These are phyloP conservation scores for Plasmodium coatneyi DNA, from an alignment of 169 alveolate species.

Conservation along the genomic window DNA sequence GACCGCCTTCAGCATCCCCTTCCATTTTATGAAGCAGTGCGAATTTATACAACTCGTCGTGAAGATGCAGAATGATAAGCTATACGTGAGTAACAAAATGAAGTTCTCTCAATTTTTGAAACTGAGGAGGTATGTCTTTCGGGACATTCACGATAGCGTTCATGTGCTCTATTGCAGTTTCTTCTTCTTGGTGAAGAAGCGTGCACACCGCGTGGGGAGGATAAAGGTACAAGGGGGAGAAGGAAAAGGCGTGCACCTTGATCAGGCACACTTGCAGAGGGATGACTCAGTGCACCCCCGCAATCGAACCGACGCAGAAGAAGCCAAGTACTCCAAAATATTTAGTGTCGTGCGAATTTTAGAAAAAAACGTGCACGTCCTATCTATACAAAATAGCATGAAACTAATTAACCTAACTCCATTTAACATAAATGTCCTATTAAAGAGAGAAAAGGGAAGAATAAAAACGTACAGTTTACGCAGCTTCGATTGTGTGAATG, in stretches of 20 bases:
- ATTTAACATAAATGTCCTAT: conserved; percentile 18
- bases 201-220: background rate
- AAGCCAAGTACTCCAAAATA: conserved; percentile 9
- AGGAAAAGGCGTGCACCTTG: background rate
- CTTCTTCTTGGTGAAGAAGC: conserved; percentile 6
- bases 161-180: background rate
- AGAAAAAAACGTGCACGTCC: conserved; percentile 8
- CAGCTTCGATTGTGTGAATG: conserved; percentile 30
- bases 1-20: conserved; percentile 27
- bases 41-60: conserved; percentile 33
- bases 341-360: background rate
- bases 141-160: conserved; percentile 4
- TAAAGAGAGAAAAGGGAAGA: conserved; percentile 63
- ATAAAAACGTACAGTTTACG: conserved; percentile 35
- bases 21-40: conserved; percentile 23
- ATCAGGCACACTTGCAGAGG: background rate
- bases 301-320: background rate
- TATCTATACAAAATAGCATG: conserved; percentile 22
- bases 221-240: background rate
- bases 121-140: background rate
- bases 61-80: background rate
- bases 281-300: background rate
- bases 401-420: conserved; percentile 33
- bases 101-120: conserved; percentile 14
- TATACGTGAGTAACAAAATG: conserved; percentile 28